These are phyloP conservation scores for Claviceps sp. DNA, from an alignment of 2,329 filamentous ascomycete species.

Conservation along the genomic window DNA sequence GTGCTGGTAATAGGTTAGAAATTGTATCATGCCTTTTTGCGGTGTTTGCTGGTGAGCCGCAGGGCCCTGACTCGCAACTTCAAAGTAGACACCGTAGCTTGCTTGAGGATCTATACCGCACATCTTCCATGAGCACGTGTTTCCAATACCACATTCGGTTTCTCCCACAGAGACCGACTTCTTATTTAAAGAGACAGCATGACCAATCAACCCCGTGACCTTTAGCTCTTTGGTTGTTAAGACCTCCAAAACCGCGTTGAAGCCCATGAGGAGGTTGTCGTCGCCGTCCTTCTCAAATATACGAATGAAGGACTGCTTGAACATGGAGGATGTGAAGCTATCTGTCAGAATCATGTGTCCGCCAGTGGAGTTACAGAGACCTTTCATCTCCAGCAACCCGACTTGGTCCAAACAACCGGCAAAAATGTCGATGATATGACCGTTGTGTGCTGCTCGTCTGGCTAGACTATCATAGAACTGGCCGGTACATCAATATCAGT, in stretches of 20 bases:
- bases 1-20: slow-evolving; percentile 97
- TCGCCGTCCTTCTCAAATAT: slow-evolving; percentile 95
- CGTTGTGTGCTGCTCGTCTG: slow-evolving; percentile 89
- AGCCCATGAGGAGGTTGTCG: slow-evolving; percentile 93
- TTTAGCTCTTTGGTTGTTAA: slow-evolving; percentile 96
- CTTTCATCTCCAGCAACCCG: slow-evolving; percentile 95
- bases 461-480: slow-evolving; percentile 91
- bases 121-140: slow-evolving; percentile 99
- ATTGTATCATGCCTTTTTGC: slow-evolving; percentile 93
- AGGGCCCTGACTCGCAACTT: slow-evolving; percentile 88
- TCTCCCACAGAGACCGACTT: slow-evolving; percentile 95
- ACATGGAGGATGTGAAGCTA: slow-evolving; percentile 97
- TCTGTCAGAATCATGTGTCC: slow-evolving; percentile 98
- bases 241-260: slow-evolving; percentile 92
- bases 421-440: slow-evolving; percentile 95
- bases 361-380: slow-evolving; percentile 86
- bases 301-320: slow-evolving; percentile 94
- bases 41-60: slow-evolving; percentile 74
- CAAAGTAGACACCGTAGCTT: slow-evolving; percentile 94
- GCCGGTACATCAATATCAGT: background rate
- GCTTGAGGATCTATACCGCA: slow-evolving; percentile 90
- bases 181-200: slow-evolving; percentile 94
- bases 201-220: slow-evolving; percentile 91
- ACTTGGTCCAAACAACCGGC: slow-evolving; percentile 96
- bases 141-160: slow-evolving; percentile 95